phyloP scores from a whole-genome alignment of 345 rosid species.

The Eucalyptus fibrosa region DNA sequence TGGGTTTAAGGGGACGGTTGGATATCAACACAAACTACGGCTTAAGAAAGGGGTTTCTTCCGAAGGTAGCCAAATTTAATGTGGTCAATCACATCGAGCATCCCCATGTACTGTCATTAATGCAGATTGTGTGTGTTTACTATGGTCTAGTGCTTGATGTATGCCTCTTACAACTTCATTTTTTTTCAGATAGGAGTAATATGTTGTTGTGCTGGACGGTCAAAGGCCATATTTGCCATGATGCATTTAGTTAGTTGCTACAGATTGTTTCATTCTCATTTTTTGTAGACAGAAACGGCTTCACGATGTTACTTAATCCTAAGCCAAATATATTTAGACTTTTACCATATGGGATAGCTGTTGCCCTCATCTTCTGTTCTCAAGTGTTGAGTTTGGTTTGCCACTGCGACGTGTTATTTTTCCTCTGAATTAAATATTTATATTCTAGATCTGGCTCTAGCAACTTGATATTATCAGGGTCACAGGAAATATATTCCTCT shows the following conservation, averaged over 20 bases:
- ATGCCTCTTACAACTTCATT: neutral
- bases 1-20: slow-evolving; percentile 56
- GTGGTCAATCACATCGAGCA: neutral
- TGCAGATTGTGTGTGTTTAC: neutral
- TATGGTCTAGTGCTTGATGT: neutral
- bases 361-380: neutral
- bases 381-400: neutral
- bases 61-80: slow-evolving; percentile 24
- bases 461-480: slow-evolving; percentile 35
- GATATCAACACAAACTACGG: slow-evolving; percentile 61
- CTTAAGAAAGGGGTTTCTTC: slow-evolving; percentile 68
- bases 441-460: neutral
- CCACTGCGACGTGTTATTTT: neutral
- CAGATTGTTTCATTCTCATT: neutral
- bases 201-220: neutral
- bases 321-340: neutral
- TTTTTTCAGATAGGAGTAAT: neutral
- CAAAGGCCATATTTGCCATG: neutral
- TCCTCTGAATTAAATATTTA: neutral
- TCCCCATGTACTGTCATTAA: neutral
- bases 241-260: neutral
- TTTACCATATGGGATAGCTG: neutral
- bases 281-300: neutral
- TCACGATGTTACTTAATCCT: neutral
- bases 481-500: slow-evolving; percentile 67